Evolutionary conservation across 75 land plant genomes (phyloP), one percentile per base, ranked within the genome.

Genomic region (Ceratopteris richardii): DNA sequence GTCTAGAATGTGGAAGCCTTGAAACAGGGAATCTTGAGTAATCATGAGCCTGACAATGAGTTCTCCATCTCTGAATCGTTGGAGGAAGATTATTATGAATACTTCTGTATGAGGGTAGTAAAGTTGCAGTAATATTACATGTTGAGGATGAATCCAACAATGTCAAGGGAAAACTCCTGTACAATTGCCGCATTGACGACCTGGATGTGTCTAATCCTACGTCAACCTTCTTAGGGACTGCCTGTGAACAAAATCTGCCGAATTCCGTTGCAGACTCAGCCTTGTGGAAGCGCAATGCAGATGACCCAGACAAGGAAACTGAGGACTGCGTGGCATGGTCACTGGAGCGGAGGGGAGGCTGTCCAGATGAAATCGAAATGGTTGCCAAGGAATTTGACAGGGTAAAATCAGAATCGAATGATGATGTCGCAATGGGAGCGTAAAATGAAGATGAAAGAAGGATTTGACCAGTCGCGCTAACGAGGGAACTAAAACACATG

Each of bases 391-490:
- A 46, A 17, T 17, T 3, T 46, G 48, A 17, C 4, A 46, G 21
- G 48, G 12, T 46, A 20, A 52, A 23, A 52, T 24, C 54, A 52
- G 14, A 11, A 2, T 52, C 54, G 27, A 52, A 52, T 1, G 54
- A 24, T 24, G 54, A 22, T 11, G 47, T 30, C 11, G 54, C 44
- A 16, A 10, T 29, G 13, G 57, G 36, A 19, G 61, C 24, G 47
- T 31, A 47, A 22, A 51, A n/a, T 29, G 60, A 29, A 26, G 63
- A 67, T 16, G 41, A 19, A n/a, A 67, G 57, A 19, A 63, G 64
- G 17, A 64, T 56, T 26, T 52, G 54, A 24, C 54, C 31, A 52
- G 46, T 0, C 56, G 57, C 57, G 54, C 41, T 19, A 64, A 53
- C 1, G 51, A 30, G 12, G 42, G 71, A 29, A 40, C 57, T 60